phyloP scores from a whole-genome alignment of 495 filamentous ascomycete species.

The Aspergillus haitiensis region DNA sequence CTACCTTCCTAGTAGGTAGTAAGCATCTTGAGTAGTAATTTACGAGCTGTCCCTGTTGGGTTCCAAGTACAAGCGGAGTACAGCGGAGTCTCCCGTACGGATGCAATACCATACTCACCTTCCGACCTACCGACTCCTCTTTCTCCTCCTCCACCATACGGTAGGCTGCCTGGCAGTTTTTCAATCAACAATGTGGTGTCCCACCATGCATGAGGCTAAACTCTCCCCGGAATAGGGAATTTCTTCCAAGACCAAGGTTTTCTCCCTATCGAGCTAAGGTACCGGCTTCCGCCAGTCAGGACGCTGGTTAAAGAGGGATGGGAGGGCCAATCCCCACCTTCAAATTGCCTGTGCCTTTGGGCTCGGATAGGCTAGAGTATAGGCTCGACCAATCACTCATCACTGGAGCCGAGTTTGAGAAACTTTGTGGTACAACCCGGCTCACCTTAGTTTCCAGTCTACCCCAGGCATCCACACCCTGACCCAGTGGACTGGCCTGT shows the following conservation, averaged over 20 bases:
- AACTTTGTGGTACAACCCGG: constrained; percentile 18
- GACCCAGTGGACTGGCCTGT: constrained; percentile 9
- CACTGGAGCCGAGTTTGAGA: not conserved
- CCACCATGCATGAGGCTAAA: constrained; percentile 23
- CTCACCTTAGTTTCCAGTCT: constrained; percentile 18
- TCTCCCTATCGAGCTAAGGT: no score
- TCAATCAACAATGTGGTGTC: constrained; percentile 14
- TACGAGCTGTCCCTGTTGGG: no score
- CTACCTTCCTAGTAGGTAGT: no score
- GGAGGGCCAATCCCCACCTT: no score
- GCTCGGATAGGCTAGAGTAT: no score
- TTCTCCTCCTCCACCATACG: constrained; percentile 3
- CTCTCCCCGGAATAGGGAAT: constrained; percentile 18
- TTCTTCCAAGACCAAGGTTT: constrained; percentile 15
- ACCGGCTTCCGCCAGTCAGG: not conserved
- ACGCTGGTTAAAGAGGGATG: no score
- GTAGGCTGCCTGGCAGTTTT: constrained; percentile 11
- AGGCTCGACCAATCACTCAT: no score
- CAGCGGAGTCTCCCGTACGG: no score
- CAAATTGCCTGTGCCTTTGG: no score
- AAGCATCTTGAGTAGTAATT: no score
- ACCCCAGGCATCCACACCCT: constrained; percentile 14
- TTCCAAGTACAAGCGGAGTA: no score
- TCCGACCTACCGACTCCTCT: not conserved
- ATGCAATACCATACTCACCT: no score